phyloP scores from a whole-genome alignment of 202 grass and related monocot species.

The Carex sylvatica region DNA sequence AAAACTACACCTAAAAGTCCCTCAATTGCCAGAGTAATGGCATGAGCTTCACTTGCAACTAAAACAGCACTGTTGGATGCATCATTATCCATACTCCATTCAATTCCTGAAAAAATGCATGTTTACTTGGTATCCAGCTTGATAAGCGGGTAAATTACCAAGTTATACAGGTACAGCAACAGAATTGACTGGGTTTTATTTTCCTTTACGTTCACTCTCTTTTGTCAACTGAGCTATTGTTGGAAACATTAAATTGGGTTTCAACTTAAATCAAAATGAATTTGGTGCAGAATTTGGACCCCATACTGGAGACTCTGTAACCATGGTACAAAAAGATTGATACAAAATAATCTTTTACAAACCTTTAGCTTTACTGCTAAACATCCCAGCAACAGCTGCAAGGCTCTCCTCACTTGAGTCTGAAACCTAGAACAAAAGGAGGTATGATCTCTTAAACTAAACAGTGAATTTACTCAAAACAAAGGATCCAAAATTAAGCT shows the following conservation, averaged over 20 bases:
- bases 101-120: slow-evolving; percentile 59
- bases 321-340: slow-evolving; percentile 6
- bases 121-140: background rate
- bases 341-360: background rate
- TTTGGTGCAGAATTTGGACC: background rate
- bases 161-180: background rate
- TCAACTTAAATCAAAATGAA: background rate
- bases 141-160: background rate
- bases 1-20: slow-evolving; percentile 96
- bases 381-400: slow-evolving; percentile 96
- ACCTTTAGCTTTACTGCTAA: slow-evolving; percentile 99
- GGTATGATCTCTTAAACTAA: slow-evolving; percentile 15
- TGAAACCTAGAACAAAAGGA: slow-evolving; percentile 60
- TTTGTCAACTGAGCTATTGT: background rate
- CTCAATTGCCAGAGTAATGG: slow-evolving; percentile 90
- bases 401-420: slow-evolving; percentile 97
- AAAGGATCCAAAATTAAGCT: background rate
- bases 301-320: background rate
- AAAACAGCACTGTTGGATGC: slow-evolving; percentile 96
- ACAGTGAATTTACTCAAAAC: background rate
- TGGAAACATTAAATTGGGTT: slow-evolving; percentile 8
- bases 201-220: background rate
- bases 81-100: slow-evolving; percentile 99
- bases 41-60: slow-evolving; percentile 98
- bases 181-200: slow-evolving; percentile 6